Base-by-base conservation (phyloP, 495 filamentous ascomycete genomes). In the Hyaloscypha variabilis region DNA sequence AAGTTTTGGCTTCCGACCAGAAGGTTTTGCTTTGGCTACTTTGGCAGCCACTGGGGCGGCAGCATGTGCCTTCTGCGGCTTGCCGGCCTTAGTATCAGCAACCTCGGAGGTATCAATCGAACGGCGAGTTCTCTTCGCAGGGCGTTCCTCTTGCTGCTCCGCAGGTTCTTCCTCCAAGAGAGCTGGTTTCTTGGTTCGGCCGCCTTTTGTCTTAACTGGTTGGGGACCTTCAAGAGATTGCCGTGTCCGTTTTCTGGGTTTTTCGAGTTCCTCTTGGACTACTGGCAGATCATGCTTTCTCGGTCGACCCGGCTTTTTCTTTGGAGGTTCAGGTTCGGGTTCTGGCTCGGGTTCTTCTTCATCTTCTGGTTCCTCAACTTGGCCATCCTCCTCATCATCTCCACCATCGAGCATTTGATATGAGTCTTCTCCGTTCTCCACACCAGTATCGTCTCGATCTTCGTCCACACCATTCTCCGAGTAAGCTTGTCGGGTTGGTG, bases 51-150 rank as follows among this genome's bases (percentile, higher is more conserved):
- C 25, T 4, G 39, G 39, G 13, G 39, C 39, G 3, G 39, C 39
- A 46, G 17, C 39, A 14, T 10, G 13, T 17, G 28, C 31, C 31
- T 68, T 67, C 19, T 31, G 53, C 0, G 65, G 8, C 49, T 60
- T 58, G 5, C 28, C 28, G n/a, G 29, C 54, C 23, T 57, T 67
- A 1, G 8, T 29, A 28, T 63, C 64, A 17, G 46, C 28, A 28
- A 46, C 10, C 53, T 42, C 26, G 13, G 24, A 30, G 8, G 23
- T 62, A 31, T 74, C 76, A 57, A 66, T 64, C 3, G 76, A 72
- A 6, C 68, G 64, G 51, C 75, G 67, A 52, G 70, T 70, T n/a
- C 70, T 71, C 67, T 76, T 79, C 55, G 71, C 74, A 11, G 58
- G 69, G 11, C 69, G 67, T 53, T 64, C 64, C 64, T 68, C 69